Percentiles rank a stretch among this genome's conserved stretches.
Evolutionary conservation across 345 rosid species (phyloP).

Genomic region (Cardamine chenopodiifolia): DNA sequence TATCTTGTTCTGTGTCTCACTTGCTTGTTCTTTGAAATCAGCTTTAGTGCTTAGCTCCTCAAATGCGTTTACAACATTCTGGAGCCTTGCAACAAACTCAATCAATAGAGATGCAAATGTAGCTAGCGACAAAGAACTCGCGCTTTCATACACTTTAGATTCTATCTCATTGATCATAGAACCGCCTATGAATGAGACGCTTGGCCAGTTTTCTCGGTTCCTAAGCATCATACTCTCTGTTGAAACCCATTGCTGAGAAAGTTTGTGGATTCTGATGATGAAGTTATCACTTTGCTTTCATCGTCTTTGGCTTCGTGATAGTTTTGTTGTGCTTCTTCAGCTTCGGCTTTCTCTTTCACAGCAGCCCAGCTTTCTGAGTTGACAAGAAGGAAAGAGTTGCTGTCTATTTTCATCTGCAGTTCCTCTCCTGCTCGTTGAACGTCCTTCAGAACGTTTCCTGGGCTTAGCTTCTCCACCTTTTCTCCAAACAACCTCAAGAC

Average conservation of each 20-base stretch:
- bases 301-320: constrained; percentile 50
- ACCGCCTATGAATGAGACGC: constrained; percentile 47
- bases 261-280: constrained; percentile 36
- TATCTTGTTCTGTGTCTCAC: constrained; percentile 7
- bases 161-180: constrained; percentile 44
- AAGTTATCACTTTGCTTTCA: constrained; percentile 52
- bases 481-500: constrained; percentile 54
- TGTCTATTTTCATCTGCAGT: constrained; percentile 72
- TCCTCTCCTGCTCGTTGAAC: constrained; percentile 76
- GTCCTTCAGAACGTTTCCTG: constrained; percentile 55
- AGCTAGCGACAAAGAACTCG: constrained; percentile 81
- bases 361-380: constrained; percentile 77
- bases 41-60: constrained; percentile 73
- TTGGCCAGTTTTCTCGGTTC: constrained; percentile 63
- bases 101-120: constrained; percentile 80
- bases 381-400: constrained; percentile 65
- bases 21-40: constrained; percentile 53
- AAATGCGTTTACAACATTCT: constrained; percentile 67
- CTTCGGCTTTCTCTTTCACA: constrained; percentile 29
- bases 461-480: constrained; percentile 50
- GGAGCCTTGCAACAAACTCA: constrained; percentile 91
- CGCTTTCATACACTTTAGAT: constrained; percentile 75
- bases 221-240: constrained; percentile 44
- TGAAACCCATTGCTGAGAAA: constrained; percentile 42
- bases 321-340: constrained; percentile 48